Evolutionary conservation across 306 rosid species (phyloP), one percentile per base, ranked within the genome.

Genomic region (Rubus idaeus): DNA sequence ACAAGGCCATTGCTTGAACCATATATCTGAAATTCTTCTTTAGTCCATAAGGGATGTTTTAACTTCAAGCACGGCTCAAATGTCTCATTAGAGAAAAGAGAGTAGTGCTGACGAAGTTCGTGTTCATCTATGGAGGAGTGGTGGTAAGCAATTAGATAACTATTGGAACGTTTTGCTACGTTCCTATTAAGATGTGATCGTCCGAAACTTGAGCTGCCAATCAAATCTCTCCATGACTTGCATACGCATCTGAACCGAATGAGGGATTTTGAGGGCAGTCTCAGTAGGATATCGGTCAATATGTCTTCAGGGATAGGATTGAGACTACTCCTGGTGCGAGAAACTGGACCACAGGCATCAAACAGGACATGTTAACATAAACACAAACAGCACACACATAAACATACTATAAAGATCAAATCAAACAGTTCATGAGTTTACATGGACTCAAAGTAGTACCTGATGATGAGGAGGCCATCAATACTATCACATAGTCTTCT

Each of bases 201-300:
- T 3, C 16, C 41, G 6, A 69, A 69, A 13, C 8, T 47, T 0
- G 20, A 46, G 73, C 57, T 47, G 7, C 13, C 6, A 13, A 69
- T 47, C 57, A 69, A 69, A 69, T 69, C 57, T 11, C 41, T 30
- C 73, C 56, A 69, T 3, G 42, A 47, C 3, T 69, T 69, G 57
- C 42, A 23, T 0, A 16, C 11, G 13, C 57, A 13, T 0, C 8
- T 10, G 13, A 46, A 69, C 7, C 73, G 21, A 47, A 69, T 0
- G 3, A 69, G 41, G 3, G 41, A 69, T 69, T 69, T 69, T 23
- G 20, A 4, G 9, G 57, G 13, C 6, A 47, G 14, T 26, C 73
- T 69, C 23, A 1, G 18, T 13, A 69, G 40, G 39, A 69, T 23
- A 17, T 69, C 42, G 41, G 4, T 69, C 10, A 69, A 16, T 4